phyloP scores from a whole-genome alignment of 495 filamentous ascomycete genomes.

The Penicillium psychrofluorescens region DNA sequence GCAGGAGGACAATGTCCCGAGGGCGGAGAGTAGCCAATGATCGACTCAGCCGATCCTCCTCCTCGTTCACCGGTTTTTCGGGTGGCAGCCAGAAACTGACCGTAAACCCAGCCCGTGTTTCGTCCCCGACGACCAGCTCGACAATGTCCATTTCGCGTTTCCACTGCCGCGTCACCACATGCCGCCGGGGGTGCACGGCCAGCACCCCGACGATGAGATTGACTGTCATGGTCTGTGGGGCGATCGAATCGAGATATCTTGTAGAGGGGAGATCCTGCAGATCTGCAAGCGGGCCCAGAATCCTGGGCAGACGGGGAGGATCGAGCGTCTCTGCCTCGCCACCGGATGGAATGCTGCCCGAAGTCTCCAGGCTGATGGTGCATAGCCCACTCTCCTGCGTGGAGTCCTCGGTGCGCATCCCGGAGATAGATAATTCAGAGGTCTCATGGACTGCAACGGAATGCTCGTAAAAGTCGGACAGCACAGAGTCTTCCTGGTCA shows the following conservation, averaged over 20 bases:
- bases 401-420: constrained; percentile 10
- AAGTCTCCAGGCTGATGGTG: constrained; percentile 16
- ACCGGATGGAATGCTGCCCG: constrained; percentile 2
- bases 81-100: constrained; percentile 74
- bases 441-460: constrained; percentile 59
- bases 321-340: constrained; percentile 5
- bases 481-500: constrained; percentile 27
- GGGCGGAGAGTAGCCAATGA: constrained; percentile 47
- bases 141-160: constrained; percentile 51
- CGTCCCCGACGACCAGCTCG: constrained; percentile 79
- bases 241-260: constrained; percentile 56
- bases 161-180: constrained; percentile 43
- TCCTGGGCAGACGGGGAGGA: constrained; percentile 8
- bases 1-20: constrained; percentile 67
- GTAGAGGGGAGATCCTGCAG: constrained; percentile 66
- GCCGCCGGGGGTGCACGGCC: constrained; percentile 58
- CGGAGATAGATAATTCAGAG: constrained; percentile 20
- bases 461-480: constrained; percentile 65
- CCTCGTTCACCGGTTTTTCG: constrained; percentile 10
- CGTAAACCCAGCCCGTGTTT: constrained; percentile 72
- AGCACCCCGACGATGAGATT: constrained; percentile 76
- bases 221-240: constrained; percentile 71
- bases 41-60: constrained; percentile 24
- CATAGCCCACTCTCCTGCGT: constrained; percentile 19
- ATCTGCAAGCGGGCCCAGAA: constrained; percentile 43